Evolutionary conservation across 1,284 basidiomycete genomes (phyloP).

Genomic region (Schizophyllum amplum): DNA sequence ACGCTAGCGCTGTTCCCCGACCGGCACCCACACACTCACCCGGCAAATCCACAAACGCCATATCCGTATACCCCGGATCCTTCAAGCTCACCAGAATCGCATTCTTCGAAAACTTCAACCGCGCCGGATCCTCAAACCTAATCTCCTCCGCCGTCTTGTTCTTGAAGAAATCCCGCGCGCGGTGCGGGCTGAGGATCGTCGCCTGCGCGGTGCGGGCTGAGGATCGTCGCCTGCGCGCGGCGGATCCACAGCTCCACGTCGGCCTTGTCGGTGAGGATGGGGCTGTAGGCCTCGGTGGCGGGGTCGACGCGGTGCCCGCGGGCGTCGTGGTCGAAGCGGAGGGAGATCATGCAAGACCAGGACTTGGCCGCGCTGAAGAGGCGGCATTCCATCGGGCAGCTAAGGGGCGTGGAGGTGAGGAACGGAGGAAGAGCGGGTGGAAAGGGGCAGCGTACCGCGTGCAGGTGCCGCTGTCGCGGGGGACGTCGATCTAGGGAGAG

Average conservation of each 20-base stretch:
- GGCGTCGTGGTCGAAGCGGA: constrained; percentile 23
- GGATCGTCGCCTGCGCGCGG: constrained; percentile 51
- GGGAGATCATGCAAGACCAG: constrained; percentile 46
- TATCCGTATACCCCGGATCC: constrained; percentile 34
- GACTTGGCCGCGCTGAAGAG: constrained; percentile 30
- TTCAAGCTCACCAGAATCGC: constrained; percentile 30
- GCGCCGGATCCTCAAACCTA: constrained; percentile 16
- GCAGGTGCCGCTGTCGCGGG: constrained; percentile 51
- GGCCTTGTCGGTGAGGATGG: constrained; percentile 26
- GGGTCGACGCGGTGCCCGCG: neutral
- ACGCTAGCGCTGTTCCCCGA: neutral
- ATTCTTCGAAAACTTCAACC: constrained; percentile 47
- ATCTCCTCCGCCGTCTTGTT: constrained; percentile 24
- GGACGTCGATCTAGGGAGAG: constrained; percentile 55
- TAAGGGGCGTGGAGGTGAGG: constrained; percentile 17
- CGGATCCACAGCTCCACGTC: constrained; percentile 45
- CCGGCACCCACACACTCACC: constrained; percentile 20
- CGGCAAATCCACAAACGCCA: constrained; percentile 48
- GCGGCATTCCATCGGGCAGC: constrained; percentile 51
- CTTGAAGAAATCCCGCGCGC: constrained; percentile 24
- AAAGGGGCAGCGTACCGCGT: constrained; percentile 33
- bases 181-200: constrained; percentile 42
- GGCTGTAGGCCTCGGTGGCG: constrained; percentile 28
- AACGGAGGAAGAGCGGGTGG: neutral
- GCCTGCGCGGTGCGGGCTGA: constrained; percentile 48